Conservation (phyloP, 2,329 filamentous ascomycete genomes). For the Xylariaceae sp. region DNA sequence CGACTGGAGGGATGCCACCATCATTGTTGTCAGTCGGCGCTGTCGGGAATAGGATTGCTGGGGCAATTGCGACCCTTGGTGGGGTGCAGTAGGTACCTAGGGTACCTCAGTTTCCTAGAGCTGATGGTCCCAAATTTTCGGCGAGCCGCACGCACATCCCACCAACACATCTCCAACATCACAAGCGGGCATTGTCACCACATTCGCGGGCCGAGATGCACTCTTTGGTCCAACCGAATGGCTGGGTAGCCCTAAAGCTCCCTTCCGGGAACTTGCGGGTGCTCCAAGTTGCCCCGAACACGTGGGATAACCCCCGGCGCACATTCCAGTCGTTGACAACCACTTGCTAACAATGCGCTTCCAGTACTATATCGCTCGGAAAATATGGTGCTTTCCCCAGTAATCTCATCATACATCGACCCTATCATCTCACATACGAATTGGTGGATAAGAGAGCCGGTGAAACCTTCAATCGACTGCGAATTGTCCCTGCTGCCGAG, state of each 20-base stretch:
- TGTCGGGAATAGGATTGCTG: too few species aligned
- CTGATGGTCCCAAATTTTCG: neutral
- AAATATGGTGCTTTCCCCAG: conserved; percentile 91
- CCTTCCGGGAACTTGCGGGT: conserved; percentile 56
- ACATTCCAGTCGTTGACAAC: neutral
- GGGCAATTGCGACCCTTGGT: too few species aligned
- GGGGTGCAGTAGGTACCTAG: too few species aligned
- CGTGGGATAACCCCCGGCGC: conserved; percentile 40
- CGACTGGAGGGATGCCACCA: too few species aligned
- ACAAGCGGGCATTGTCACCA: neutral
- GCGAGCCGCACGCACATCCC: neutral
- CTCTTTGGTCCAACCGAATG: conserved; percentile 50
- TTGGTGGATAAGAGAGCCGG: conserved; percentile 67
- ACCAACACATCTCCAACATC: neutral
- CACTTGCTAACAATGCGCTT: conserved; percentile 13
- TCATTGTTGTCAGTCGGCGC: too few species aligned
- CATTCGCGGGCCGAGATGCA: conserved; percentile 30
- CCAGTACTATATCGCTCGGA: conserved; percentile 77
- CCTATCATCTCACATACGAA: conserved; percentile 89
- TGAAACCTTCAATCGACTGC: conserved; percentile 64
- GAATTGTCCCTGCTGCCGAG: conserved; percentile 75
- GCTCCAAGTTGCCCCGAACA: conserved; percentile 57
- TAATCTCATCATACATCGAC: conserved; percentile 86
- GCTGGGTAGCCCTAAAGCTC: conserved; percentile 57
- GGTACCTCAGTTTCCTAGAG: too few species aligned